phyloP scores from a whole-genome alignment of 306 rosid genomes.

The Urtica urens region DNA sequence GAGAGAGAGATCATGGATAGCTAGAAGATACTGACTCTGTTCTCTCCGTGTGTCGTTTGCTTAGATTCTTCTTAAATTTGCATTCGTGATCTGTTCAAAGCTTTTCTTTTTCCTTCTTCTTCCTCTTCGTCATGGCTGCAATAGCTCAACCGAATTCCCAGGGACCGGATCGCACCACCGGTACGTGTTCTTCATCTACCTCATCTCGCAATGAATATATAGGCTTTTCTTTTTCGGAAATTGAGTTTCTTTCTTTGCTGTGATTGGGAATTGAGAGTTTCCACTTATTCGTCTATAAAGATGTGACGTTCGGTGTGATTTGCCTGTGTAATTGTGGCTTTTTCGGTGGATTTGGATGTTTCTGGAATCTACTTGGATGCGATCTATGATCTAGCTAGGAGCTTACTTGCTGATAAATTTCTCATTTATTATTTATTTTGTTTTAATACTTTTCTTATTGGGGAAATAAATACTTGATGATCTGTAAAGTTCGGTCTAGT shows the following conservation, averaged over 20 bases:
- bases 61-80: conserved; percentile 19
- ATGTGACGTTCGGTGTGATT: too few species aligned
- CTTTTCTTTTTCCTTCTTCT: not conserved
- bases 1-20: conserved; percentile 9
- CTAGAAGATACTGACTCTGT: conserved; percentile 10
- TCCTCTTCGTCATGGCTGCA: conserved; percentile 50
- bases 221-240: not conserved
- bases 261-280: not conserved
- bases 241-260: not conserved
- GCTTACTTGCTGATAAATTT: not conserved
- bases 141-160: conserved; percentile 28
- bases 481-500: not conserved
- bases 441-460: not conserved
- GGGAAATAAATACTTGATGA: not conserved
- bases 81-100: not conserved
- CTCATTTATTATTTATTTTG: not conserved
- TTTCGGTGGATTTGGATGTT: conserved; percentile 12
- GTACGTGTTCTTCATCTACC: conserved; percentile 24
- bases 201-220: not conserved
- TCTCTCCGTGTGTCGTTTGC: conserved; percentile 12
- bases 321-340: conserved; percentile 6
- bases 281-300: too few species aligned
- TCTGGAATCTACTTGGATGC: conserved; percentile 1
- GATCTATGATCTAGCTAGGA: conserved; percentile 32
- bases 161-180: conserved; percentile 47